Evolutionary conservation across 305 asterid genomes (phyloP).

Genomic region (Fraxinus velutina): DNA sequence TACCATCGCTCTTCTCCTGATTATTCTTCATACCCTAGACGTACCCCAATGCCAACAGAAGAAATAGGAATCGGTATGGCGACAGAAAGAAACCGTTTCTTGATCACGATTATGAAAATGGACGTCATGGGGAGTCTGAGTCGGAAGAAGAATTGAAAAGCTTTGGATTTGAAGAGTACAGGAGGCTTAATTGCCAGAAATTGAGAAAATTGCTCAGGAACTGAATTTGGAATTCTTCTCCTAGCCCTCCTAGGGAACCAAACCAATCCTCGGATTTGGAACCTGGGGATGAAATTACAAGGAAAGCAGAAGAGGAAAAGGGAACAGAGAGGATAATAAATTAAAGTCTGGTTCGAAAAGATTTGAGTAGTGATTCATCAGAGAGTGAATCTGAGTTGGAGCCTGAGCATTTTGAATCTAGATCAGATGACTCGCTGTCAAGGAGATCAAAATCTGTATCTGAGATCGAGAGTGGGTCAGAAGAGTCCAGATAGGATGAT

Average conservation of each 20-base stretch:
- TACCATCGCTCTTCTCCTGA: constrained; percentile 66
- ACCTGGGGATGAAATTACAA: constrained; percentile 22
- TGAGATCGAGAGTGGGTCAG: constrained; percentile 50
- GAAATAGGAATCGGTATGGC: constrained; percentile 25
- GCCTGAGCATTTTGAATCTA: constrained; percentile 39
- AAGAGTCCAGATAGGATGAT: constrained; percentile 34
- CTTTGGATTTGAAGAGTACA: constrained; percentile 62
- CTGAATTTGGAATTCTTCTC: constrained; percentile 75
- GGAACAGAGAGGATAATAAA: constrained; percentile 21
- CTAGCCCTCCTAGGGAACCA: constrained; percentile 85
- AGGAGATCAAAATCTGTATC: constrained; percentile 37
- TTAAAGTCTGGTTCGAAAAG: constrained; percentile 26
- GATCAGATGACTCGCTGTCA: constrained; percentile 40
- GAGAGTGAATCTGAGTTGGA: constrained; percentile 39
- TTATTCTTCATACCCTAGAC: constrained; percentile 48
- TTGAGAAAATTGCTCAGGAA: constrained; percentile 52
- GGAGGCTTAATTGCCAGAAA: constrained; percentile 73
- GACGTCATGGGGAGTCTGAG: constrained; percentile 43
- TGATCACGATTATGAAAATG: constrained; percentile 55
- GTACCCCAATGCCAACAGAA: constrained; percentile 34
- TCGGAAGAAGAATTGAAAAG: constrained; percentile 86
- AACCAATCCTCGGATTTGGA: constrained; percentile 41
- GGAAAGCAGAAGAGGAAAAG: constrained; percentile 34
- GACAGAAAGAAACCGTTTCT: constrained; percentile 41
- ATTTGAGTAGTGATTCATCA: background rate